Evolutionary conservation across 768 basidiomycete species (phyloP), one percentile per base, ranked within the genome.

Genomic region (Pilatotrama ljubarskyi): DNA sequence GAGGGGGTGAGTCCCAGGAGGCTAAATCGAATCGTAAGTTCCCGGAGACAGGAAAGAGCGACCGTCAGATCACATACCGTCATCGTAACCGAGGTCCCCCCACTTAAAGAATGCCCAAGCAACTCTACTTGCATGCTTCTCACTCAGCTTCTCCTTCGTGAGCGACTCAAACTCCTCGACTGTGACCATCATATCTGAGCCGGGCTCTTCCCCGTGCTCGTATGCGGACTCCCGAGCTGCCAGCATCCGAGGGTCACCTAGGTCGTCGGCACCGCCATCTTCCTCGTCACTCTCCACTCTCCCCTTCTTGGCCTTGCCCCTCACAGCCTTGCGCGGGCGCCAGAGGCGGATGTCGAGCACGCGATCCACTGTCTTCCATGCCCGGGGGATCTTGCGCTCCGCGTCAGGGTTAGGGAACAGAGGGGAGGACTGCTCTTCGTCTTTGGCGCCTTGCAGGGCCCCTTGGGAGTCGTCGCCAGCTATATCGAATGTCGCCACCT

Each of bases 301-400:
- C 69, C 2, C 64, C 59, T 43, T 68, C 55, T 56, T 63, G 22
- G 41, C 66, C 67, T 72, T 70, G 49, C 59, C 59, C 59, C 65
- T 58, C 18, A 42, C 15, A 5, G 38, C 15, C 58, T 71, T 72
- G 64, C 56, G 49, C 17, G 84, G 80, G 46, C 74, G 75, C 83
- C 88, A 88, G 17, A 95, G 73, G 42, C 84, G 74, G 22, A 95
- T 76, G 65, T 97, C 93, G 35, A 99, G 78, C 25, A 98, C 79
- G n/a, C 95, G 87, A 68, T 96, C 95, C n/a, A 93, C 79, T 0
- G 89, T 93, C 73, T 86, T 88, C 96, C 96, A 98, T 7, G 83
- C 78, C 0, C 74, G 75, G 7, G 94, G 93, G 20, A 98, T 88
- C 58, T 83, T 80, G 15, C 73, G 75, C 64, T 90, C 85, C 2